These are phyloP conservation scores for Tetratostichococcus sp. DNA, from an alignment of 139 green algal species.

Conservation along the genomic window DNA sequence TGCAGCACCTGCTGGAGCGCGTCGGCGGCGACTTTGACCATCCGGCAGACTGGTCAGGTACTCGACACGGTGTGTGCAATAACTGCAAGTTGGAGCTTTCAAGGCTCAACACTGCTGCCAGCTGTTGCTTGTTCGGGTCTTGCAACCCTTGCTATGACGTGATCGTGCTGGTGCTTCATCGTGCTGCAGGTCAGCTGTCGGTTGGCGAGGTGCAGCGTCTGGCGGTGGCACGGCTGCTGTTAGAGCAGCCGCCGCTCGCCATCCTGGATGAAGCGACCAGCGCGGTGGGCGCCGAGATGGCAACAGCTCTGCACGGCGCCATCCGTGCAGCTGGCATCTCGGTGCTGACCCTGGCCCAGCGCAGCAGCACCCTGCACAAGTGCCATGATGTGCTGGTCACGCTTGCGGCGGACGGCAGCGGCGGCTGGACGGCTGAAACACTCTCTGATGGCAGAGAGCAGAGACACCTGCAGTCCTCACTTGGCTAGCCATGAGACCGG, in stretches of 20 bases:
- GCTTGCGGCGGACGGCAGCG: constrained; percentile 15
- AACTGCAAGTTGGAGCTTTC: no score
- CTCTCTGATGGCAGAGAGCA: no score
- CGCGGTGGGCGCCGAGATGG: background rate
- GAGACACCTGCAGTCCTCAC: no score
- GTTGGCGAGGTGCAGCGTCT: constrained; percentile 63
- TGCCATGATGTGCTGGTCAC: constrained; percentile 3
- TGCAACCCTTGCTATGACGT: no score
- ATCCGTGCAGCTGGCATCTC: background rate
- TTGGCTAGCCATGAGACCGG: no score
- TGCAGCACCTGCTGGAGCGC: constrained; percentile 29
- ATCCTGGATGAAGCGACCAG: constrained; percentile 13
- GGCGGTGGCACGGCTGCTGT: constrained; percentile 44
- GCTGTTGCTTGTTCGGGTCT: no score
- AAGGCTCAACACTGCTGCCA: no score
- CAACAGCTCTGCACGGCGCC: background rate
- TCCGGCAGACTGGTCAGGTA: constrained; percentile 12
- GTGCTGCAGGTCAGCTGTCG: constrained; percentile 39
- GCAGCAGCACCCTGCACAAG: background rate
- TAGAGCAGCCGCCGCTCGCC: constrained; percentile 4
- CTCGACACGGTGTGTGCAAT: no score
- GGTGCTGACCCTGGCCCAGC: constrained; percentile 16
- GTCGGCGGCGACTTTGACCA: constrained; percentile 5
- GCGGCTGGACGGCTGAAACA: constrained; percentile 3
- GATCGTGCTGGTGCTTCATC: background rate